Conservation (phyloP, 257 asterid species). For the Lycium ferocissimum region DNA sequence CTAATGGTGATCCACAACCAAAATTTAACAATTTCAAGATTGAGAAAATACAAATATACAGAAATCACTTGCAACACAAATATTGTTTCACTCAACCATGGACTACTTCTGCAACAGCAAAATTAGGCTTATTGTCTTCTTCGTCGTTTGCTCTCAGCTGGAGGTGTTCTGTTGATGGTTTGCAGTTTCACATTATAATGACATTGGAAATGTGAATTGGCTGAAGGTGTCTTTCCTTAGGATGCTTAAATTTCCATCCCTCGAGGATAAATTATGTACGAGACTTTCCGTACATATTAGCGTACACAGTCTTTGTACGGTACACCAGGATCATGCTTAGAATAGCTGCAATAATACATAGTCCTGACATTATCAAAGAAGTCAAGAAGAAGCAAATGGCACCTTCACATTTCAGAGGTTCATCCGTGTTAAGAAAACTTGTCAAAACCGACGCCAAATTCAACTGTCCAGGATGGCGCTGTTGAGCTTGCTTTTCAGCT, state of each 20-base stretch:
- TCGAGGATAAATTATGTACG: slow-evolving; percentile 25
- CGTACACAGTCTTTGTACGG: slow-evolving; percentile 72
- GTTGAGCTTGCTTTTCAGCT: slow-evolving; percentile 65
- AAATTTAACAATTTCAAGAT: not conserved
- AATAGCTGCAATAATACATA: slow-evolving; percentile 68
- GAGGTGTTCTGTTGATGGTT: not conserved
- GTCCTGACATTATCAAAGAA: slow-evolving; percentile 73
- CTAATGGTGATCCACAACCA: not conserved
- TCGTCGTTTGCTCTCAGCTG: not conserved
- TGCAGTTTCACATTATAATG: not conserved
- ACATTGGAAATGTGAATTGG: not conserved
- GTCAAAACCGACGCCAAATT: slow-evolving; percentile 48
- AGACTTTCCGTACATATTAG: slow-evolving; percentile 62
- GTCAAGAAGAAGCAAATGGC: slow-evolving; percentile 78
- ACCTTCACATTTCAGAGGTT: slow-evolving; percentile 76
- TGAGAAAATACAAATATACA: not conserved
- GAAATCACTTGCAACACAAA: slow-evolving; percentile 7
- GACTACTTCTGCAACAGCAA: not conserved
- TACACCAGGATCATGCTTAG: slow-evolving; percentile 77
- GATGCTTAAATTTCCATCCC: not conserved
- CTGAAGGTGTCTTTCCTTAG: not conserved
- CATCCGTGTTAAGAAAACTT: slow-evolving; percentile 45
- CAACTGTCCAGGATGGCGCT: slow-evolving; percentile 35
- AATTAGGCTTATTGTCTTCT: not conserved
- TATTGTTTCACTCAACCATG: not conserved